A percentile compares a stretch with the other conserved stretches of the same genome.
phyloP scores from a whole-genome alignment of 2,329 filamentous ascomycete genomes.

The Thyridium curvatum region DNA sequence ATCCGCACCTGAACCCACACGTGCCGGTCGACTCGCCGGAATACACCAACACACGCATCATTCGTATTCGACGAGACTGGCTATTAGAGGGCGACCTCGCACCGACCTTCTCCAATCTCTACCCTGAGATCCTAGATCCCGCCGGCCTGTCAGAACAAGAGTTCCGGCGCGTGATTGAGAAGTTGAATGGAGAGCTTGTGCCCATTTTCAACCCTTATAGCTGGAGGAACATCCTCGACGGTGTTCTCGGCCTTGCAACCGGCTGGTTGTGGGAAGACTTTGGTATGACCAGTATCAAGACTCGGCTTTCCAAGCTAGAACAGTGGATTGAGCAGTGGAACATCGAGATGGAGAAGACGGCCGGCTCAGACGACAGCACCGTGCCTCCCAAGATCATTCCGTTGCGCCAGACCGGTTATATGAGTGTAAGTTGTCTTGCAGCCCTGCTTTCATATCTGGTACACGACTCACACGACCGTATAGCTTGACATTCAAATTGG shows the following conservation, averaged over 20 bases:
- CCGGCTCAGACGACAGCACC: constrained; percentile 4
- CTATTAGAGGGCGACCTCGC: constrained; percentile 83
- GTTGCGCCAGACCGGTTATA: constrained; percentile 15
- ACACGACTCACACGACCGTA: background rate
- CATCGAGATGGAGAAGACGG: constrained; percentile 51
- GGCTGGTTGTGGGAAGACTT: constrained; percentile 95
- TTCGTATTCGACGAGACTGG: constrained; percentile 88
- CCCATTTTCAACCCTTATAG: constrained; percentile 76
- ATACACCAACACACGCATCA: constrained; percentile 75
- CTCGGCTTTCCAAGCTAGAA: constrained; percentile 64
- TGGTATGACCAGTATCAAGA: constrained; percentile 71
- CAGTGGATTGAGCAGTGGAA: constrained; percentile 87
- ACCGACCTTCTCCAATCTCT: constrained; percentile 89
- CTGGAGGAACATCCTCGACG: constrained; percentile 72
- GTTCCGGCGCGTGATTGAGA: constrained; percentile 76
- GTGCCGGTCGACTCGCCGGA: constrained; percentile 72
- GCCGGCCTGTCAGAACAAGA: constrained; percentile 75
- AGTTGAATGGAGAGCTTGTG: constrained; percentile 71
- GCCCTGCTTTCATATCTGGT: background rate
- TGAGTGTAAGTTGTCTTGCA: constrained; percentile 10
- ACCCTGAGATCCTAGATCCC: constrained; percentile 91
- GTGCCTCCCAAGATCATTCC: constrained; percentile 15
- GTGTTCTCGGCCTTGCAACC: constrained; percentile 71
- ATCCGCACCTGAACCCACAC: constrained; percentile 87
- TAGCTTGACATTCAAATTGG: constrained; percentile 17